Evolutionary conservation across 805 yeast genomes (phyloP).

Genomic region (Jamesozyma jinghongensis): DNA sequence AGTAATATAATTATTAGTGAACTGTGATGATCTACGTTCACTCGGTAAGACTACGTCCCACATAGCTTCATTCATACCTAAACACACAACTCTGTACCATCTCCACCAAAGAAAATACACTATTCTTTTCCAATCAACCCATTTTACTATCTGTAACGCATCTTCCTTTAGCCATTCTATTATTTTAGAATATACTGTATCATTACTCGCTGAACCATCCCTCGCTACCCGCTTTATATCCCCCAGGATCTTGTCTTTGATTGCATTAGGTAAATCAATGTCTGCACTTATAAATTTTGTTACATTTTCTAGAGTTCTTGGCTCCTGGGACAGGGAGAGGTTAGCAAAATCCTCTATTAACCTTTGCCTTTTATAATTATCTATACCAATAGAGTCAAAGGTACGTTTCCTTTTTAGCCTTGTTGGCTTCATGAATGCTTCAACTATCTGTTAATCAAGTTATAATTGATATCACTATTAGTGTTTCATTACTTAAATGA

Average conservation of each 20-base stretch:
- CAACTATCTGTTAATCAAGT: too few species aligned
- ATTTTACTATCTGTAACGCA: conserved; percentile 23
- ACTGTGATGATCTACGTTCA: too few species aligned
- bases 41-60: conserved; percentile 5
- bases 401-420: conserved; percentile 24
- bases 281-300: conserved; percentile 6
- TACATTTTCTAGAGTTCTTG: neutral
- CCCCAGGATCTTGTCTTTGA: conserved; percentile 4
- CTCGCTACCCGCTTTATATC: neutral
- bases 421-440: conserved; percentile 10
- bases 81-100: conserved; percentile 21
- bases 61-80: neutral
- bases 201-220: conserved; percentile 2
- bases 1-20: too few species aligned
- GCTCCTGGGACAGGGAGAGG: conserved; percentile 13
- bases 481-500: too few species aligned
- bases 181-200: conserved; percentile 18
- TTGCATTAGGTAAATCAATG: conserved; percentile 6
- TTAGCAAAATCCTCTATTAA: conserved; percentile 28
- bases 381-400: conserved; percentile 19
- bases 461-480: too few species aligned
- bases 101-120: conserved; percentile 24
- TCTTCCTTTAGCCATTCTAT: conserved; percentile 20
- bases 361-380: conserved; percentile 28
- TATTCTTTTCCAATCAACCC: conserved; percentile 16